phyloP scores from a whole-genome alignment of 352 stramenopile species.

The Globisporangium carolinianum region DNA sequence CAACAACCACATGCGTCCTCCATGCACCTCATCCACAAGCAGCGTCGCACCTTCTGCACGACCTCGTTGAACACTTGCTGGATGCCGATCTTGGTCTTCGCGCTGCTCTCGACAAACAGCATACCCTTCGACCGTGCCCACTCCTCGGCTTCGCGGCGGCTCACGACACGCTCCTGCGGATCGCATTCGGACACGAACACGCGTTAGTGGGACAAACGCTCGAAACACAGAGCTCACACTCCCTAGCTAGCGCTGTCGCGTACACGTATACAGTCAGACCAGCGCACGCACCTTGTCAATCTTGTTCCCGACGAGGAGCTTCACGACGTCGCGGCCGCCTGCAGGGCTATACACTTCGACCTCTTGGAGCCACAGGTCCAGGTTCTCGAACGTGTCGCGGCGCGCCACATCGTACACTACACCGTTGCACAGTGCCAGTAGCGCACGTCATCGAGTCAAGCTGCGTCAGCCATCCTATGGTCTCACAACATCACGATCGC shows the following conservation, averaged over 20 bases:
- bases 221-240: too few species aligned
- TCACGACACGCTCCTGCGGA: constrained; percentile 89
- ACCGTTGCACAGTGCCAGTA: constrained; percentile 3
- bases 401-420: constrained; percentile 95
- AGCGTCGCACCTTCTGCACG: constrained; percentile 90
- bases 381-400: constrained; percentile 96
- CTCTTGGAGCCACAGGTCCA: constrained; percentile 97
- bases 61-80: constrained; percentile 97
- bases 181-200: background rate
- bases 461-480: background rate
- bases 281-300: constrained; percentile 69
- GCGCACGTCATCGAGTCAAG: background rate
- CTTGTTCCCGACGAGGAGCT: constrained; percentile 98
- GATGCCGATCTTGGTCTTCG: constrained; percentile 94
- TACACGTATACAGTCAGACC: background rate
- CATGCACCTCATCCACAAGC: too few species aligned
- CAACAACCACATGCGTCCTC: background rate
- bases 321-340: constrained; percentile 94
- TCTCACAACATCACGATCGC: too few species aligned
- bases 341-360: constrained; percentile 95
- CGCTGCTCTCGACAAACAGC: constrained; percentile 97
- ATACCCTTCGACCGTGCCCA: constrained; percentile 96
- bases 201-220: too few species aligned
- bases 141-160: constrained; percentile 90
- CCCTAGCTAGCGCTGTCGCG: too few species aligned